Base-by-base conservation (phyloP, 129 eudicot genomes). In the Artemisia annua region DNA sequence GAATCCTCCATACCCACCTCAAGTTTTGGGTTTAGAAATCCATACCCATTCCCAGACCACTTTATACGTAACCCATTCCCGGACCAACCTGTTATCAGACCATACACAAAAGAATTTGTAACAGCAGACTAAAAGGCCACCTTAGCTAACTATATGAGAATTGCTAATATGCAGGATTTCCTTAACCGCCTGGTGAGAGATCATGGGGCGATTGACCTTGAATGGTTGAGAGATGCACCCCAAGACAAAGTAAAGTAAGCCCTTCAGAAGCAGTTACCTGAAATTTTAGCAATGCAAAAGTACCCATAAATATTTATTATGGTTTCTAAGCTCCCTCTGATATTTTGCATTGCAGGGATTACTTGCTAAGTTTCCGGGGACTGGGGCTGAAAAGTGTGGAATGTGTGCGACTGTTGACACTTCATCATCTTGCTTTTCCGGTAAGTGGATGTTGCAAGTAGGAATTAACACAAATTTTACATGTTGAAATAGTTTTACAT, bases 331-430 rank as follows among this genome's bases (percentile, higher is more conserved):
- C 71, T 35, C 44, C 24, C 52, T 24, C 19, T 56, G 17, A 56
- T 59, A 11, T 20, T 50, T 46, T 78, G 30, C 39, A 54, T 69
- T 81, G 71, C 79, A 91, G 97, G 84, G 97, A 90, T 67, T 78
- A 78, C 48, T 63, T 95, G 43, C 73, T 95, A 48, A 90, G 99
- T 73, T 49, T 90, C 53, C 84, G 88, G 16, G 99, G 99, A 50
- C 74, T 95, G 83, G 99, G 99, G 65, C 82, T 95, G 76, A 90
- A 95, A 74, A 95, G 99, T 71, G 99, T 95, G 74, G 99, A 95
- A 80, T 95, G 99, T 78, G 96, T 95, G 48, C 89, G 99, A 14
- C 91, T 95, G 46, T 82, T 95, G 71, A 88, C 99, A 22, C 99
- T 95, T 81, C 97, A 95, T 50, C 96, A 95, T 77, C 93, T 88